Evolutionary conservation across 768 basidiomycete species (phyloP).

Genomic region (Royoungia palumana): DNA sequence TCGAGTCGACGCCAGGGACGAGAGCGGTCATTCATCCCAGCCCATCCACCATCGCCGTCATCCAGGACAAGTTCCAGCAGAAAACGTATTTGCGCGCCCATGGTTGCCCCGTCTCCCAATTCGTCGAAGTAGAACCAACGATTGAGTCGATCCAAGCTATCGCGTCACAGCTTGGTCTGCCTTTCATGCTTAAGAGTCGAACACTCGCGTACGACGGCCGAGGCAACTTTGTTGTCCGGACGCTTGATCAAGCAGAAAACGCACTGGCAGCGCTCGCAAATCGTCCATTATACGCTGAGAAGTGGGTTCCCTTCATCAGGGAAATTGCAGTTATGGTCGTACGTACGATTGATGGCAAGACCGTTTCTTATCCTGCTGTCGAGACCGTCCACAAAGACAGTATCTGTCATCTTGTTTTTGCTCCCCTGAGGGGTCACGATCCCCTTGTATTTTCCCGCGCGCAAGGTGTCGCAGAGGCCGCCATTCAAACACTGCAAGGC

Average conservation of each 20-base stretch:
- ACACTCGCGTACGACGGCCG: slow-evolving; percentile 95
- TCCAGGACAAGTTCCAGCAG: slow-evolving; percentile 75
- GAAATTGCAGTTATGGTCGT: slow-evolving; percentile 99
- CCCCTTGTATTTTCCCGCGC: slow-evolving; percentile 56
- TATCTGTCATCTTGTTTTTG: slow-evolving; percentile 90
- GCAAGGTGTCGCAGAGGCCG: slow-evolving; percentile 70
- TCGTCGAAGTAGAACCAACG: slow-evolving; percentile 54
- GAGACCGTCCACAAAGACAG: slow-evolving; percentile 95
- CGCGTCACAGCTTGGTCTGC: slow-evolving; percentile 64
- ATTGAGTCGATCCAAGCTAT: slow-evolving; percentile 51
- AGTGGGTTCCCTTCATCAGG: slow-evolving; percentile 83
- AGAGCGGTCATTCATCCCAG: slow-evolving; percentile 61
- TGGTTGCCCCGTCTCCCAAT: slow-evolving; percentile 57
- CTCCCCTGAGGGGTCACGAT: slow-evolving; percentile 69
- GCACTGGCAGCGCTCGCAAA: slow-evolving; percentile 54
- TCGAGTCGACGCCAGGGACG: slow-evolving; percentile 26
- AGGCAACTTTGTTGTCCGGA: slow-evolving; percentile 80
- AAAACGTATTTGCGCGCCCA: slow-evolving; percentile 53
- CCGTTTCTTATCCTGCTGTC: slow-evolving; percentile 83
- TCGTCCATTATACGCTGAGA: slow-evolving; percentile 87
- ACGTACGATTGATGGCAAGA: slow-evolving; percentile 66
- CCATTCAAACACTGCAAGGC: slow-evolving; percentile 74
- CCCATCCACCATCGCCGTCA: slow-evolving; percentile 76
- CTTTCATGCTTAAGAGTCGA: slow-evolving; percentile 94
- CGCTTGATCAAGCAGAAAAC: slow-evolving; percentile 47